phyloP scores from a whole-genome alignment of 1,139 yeast genomes.

The Yamadazyma siamensis region DNA sequence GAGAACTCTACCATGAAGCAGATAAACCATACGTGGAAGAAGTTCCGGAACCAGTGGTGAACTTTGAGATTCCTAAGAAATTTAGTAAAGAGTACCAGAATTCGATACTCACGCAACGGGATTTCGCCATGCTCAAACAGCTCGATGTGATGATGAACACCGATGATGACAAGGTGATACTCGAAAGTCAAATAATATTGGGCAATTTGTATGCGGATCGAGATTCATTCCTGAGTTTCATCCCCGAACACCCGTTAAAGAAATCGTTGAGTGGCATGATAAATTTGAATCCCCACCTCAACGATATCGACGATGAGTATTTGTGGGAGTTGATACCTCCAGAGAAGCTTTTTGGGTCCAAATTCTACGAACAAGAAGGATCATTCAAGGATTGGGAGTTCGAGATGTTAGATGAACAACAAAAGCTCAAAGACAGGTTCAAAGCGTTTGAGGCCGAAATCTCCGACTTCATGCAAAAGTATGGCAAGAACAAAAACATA shows the following conservation, averaged over 20 bases:
- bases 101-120: constrained; percentile 22
- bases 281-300: constrained; percentile 32
- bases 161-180: constrained; percentile 24
- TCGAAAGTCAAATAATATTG: constrained; percentile 24
- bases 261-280: constrained; percentile 41
- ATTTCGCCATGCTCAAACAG: constrained; percentile 24
- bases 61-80: constrained; percentile 31
- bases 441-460: constrained; percentile 13
- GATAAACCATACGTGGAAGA: constrained; percentile 12
- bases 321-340: constrained; percentile 41
- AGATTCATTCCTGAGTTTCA: constrained; percentile 23
- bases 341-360: constrained; percentile 32
- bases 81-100: constrained; percentile 22
- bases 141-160: constrained; percentile 24
- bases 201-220: constrained; percentile 28
- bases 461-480: constrained; percentile 11
- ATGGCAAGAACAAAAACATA: constrained; percentile 15
- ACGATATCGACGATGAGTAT: constrained; percentile 38
- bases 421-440: constrained; percentile 9
- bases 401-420: constrained; percentile 14
- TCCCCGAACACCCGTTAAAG: constrained; percentile 38
- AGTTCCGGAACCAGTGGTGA: constrained; percentile 15
- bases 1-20: constrained; percentile 19
- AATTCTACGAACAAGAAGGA: constrained; percentile 35
- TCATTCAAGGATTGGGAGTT: constrained; percentile 37